These are phyloP conservation scores for Phtheirospermum japonicum DNA, from an alignment of 257 asterid genomes.

Conservation along the genomic window DNA sequence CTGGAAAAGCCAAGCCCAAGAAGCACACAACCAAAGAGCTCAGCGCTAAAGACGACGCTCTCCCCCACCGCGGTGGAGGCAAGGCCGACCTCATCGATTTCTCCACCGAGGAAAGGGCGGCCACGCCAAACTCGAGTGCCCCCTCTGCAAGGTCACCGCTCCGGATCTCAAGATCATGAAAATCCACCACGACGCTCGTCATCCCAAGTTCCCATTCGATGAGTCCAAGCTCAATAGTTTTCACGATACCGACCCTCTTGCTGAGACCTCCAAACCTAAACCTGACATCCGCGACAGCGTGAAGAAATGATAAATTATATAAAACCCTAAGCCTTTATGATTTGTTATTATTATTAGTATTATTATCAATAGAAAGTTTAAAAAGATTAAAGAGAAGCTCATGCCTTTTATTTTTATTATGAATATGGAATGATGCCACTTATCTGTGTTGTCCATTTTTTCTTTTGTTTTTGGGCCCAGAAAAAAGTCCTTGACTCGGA, in stretches of 20 bases:
- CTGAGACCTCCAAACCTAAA: constrained; percentile 48
- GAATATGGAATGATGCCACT: too few relatives aligned
- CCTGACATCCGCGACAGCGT: constrained; percentile 83
- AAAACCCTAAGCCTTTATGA: too few relatives aligned
- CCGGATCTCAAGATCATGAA: constrained; percentile 82
- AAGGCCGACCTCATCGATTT: constrained; percentile 73
- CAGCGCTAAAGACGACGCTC: constrained; percentile 64
- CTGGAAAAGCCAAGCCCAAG: constrained; percentile 93
- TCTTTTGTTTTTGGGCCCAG: too few relatives aligned
- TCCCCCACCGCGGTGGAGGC: constrained; percentile 85
- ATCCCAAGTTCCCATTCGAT: constrained; percentile 77
- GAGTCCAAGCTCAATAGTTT: constrained; percentile 62
- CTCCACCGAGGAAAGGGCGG: constrained; percentile 66
- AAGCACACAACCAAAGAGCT: constrained; percentile 91
- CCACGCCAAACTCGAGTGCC: constrained; percentile 85
- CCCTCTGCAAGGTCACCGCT: constrained; percentile 74
- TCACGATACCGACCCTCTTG: constrained; percentile 36
- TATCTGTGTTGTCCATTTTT: too few relatives aligned
- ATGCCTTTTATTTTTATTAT: too few relatives aligned
- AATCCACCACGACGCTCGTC: constrained; percentile 85
- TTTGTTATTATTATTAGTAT: too few relatives aligned
- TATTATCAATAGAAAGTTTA: too few relatives aligned
- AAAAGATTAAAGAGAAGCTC: too few relatives aligned
- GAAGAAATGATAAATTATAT: constrained; percentile 55
- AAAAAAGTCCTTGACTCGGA: constrained; percentile 29